Percentiles rank a stretch among this genome's conserved stretches.
phyloP scores from a whole-genome alignment of 805 yeast species.

The Metschnikowia santaceciliae region DNA sequence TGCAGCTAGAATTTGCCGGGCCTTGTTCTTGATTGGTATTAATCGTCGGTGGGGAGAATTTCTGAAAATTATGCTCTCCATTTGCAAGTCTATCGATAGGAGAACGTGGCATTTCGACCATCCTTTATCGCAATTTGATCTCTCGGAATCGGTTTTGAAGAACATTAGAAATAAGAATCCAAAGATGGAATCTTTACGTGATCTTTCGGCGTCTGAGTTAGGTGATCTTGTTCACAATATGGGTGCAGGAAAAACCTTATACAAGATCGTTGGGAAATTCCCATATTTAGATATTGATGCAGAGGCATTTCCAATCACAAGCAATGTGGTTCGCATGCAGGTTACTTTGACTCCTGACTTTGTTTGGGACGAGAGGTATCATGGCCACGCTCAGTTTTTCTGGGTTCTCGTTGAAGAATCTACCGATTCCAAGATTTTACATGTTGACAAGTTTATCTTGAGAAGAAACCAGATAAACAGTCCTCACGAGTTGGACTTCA shows the following conservation, averaged over 20 bases:
- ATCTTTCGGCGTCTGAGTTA: slow-evolving; percentile 67
- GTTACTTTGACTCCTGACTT: slow-evolving; percentile 70
- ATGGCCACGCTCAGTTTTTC: slow-evolving; percentile 80
- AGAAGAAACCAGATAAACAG: slow-evolving; percentile 51
- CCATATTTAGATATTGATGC: slow-evolving; percentile 75
- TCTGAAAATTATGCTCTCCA: slow-evolving; percentile 65
- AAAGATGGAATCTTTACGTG: slow-evolving; percentile 67
- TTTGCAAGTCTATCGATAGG: slow-evolving; percentile 83
- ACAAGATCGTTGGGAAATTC: slow-evolving; percentile 60
- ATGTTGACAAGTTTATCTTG: slow-evolving; percentile 75
- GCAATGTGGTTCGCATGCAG: slow-evolving; percentile 79
- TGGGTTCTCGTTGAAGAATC: slow-evolving; percentile 94
- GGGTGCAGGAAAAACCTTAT: slow-evolving; percentile 63
- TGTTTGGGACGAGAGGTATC: slow-evolving; percentile 76
- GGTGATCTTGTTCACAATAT: slow-evolving; percentile 88
- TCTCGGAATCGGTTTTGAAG: slow-evolving; percentile 62
- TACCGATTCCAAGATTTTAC: slow-evolving; percentile 66
- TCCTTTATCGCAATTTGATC: slow-evolving; percentile 82
- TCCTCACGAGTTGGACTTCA: slow-evolving; percentile 76
- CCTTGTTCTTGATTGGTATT: slow-evolving; percentile 80
- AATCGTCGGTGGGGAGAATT: slow-evolving; percentile 90
- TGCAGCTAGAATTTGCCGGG: slow-evolving; percentile 88
- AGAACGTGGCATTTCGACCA: slow-evolving; percentile 88
- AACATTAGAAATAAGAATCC: slow-evolving; percentile 62
- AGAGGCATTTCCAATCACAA: slow-evolving; percentile 84